These are phyloP conservation scores for Neonectria faginata DNA, from an alignment of 2,329 filamentous ascomycete species.

Conservation along the genomic window DNA sequence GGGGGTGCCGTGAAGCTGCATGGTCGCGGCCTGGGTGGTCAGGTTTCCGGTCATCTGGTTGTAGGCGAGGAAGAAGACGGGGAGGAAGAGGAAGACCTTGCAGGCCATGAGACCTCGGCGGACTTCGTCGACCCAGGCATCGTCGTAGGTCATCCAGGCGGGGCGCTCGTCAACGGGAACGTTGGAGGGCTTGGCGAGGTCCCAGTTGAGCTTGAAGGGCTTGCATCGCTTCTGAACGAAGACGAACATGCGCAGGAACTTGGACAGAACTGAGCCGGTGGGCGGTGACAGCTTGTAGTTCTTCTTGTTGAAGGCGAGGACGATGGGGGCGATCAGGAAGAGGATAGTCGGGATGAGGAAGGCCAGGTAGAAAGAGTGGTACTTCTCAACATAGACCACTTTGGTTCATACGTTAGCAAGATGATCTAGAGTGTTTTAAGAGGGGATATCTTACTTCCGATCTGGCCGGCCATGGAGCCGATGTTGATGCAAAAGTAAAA, in stretches of 20 bases:
- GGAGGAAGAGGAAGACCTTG: slow-evolving; percentile 78
- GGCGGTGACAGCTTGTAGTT: slow-evolving; percentile 73
- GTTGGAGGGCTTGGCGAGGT: slow-evolving; percentile 74
- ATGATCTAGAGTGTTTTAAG: neutral
- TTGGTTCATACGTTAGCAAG: neutral
- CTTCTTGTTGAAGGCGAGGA: slow-evolving; percentile 70
- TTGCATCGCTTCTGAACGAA: slow-evolving; percentile 73
- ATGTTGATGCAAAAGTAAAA: slow-evolving; percentile 71
- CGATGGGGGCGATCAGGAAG: slow-evolving; percentile 71
- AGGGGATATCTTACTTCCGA: slow-evolving; percentile 57
- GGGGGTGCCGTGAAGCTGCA: slow-evolving; percentile 77
- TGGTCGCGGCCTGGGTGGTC: slow-evolving; percentile 72
- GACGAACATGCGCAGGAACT: slow-evolving; percentile 71
- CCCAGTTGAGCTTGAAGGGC: slow-evolving; percentile 76
- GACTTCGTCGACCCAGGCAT: slow-evolving; percentile 85
- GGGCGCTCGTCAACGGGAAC: slow-evolving; percentile 69
- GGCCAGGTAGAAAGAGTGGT: slow-evolving; percentile 80
- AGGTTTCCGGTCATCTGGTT: slow-evolving; percentile 72
- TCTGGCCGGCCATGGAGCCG: slow-evolving; percentile 70
- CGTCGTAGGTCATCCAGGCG: slow-evolving; percentile 83
- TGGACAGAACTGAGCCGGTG: slow-evolving; percentile 77
- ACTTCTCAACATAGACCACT: slow-evolving; percentile 75
- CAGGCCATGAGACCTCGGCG: slow-evolving; percentile 76
- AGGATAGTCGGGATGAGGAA: slow-evolving; percentile 75
- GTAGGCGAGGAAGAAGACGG: slow-evolving; percentile 71